phyloP scores from a whole-genome alignment of 1,139 yeast species.

The Pneumocystis jirovecii region DNA sequence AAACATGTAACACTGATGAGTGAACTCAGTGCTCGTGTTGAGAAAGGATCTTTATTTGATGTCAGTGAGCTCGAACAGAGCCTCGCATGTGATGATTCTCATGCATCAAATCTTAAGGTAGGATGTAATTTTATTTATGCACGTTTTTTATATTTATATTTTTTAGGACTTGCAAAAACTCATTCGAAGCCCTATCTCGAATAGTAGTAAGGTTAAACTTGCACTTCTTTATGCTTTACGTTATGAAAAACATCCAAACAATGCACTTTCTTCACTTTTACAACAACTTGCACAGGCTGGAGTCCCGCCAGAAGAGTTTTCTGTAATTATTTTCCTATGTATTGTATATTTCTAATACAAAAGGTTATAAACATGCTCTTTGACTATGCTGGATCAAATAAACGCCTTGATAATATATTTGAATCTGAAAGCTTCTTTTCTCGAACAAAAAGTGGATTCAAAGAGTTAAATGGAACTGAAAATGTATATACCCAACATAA shows the following conservation, averaged over 20 bases:
- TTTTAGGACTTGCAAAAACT: conserved; percentile 30
- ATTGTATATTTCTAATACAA: not conserved
- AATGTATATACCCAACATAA: conserved; percentile 58
- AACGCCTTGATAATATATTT: conserved; percentile 34
- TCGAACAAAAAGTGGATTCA: conserved; percentile 31
- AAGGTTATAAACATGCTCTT: conserved; percentile 22
- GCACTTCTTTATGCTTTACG: conserved; percentile 59
- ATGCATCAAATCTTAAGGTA: conserved; percentile 28
- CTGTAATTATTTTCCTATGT: conserved; percentile 13
- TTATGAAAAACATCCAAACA: conserved; percentile 36
- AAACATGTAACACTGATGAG: conserved; percentile 84
- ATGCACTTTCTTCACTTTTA: conserved; percentile 28
- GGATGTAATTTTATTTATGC: not conserved
- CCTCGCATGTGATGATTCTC: conserved; percentile 52
- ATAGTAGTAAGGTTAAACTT: conserved; percentile 39
- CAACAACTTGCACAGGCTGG: conserved; percentile 27
- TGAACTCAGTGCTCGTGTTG: conserved; percentile 57
- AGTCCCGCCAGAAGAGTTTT: conserved; percentile 21
- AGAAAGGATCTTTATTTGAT: conserved; percentile 53
- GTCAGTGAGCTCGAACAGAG: conserved; percentile 83
- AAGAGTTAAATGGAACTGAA: conserved; percentile 34
- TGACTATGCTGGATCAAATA: conserved; percentile 29
- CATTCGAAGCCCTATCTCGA: conserved; percentile 24
- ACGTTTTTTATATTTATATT: not conserved
- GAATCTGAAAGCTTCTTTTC: conserved; percentile 29